Evolutionary conservation across 495 filamentous ascomycete genomes (phyloP).

Genomic region (Penicillium cinerascens): DNA sequence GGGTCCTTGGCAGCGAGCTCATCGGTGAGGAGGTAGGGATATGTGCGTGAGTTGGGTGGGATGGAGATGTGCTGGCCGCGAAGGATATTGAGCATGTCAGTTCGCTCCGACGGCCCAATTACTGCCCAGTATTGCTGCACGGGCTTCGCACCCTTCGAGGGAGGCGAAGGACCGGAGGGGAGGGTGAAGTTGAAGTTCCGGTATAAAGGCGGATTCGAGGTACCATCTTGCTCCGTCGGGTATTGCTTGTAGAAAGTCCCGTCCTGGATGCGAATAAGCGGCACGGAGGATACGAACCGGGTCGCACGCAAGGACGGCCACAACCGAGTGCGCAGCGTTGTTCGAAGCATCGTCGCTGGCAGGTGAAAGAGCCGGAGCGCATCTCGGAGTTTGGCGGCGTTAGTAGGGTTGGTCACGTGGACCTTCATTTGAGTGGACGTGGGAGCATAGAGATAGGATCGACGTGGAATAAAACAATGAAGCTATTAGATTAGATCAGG

Average conservation of each 20-base stretch:
- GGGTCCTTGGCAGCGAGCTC: conserved; percentile 55
- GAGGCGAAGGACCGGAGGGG: conserved; percentile 41
- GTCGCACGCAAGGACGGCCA: conserved; percentile 1
- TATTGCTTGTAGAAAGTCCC: conserved; percentile 80
- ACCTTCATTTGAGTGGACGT: neutral
- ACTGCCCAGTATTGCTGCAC: conserved; percentile 65
- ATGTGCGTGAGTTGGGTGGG: conserved; percentile 68
- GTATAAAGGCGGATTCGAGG: conserved; percentile 59
- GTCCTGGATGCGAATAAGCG: conserved; percentile 69
- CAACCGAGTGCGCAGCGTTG: conserved; percentile 10
- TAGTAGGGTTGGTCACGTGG: conserved; percentile 3
- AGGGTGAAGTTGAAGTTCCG: conserved; percentile 62
- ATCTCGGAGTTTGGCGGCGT: conserved; percentile 1
- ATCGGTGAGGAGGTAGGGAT: conserved; percentile 67
- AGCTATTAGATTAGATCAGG: too few relatives aligned
- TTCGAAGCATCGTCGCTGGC: conserved; percentile 11
- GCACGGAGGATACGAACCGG: conserved; percentile 28
- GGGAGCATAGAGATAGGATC: neutral
- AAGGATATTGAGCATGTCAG: conserved; percentile 71
- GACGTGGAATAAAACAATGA: neutral
- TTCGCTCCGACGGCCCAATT: conserved; percentile 68
- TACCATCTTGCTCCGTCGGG: conserved; percentile 49
- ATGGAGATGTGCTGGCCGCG: conserved; percentile 68
- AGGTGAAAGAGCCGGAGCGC: neutral
- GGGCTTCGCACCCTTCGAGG: neutral